Base-by-base conservation (phyloP, 768 basidiomycete species). In the Boletus sp. region DNA sequence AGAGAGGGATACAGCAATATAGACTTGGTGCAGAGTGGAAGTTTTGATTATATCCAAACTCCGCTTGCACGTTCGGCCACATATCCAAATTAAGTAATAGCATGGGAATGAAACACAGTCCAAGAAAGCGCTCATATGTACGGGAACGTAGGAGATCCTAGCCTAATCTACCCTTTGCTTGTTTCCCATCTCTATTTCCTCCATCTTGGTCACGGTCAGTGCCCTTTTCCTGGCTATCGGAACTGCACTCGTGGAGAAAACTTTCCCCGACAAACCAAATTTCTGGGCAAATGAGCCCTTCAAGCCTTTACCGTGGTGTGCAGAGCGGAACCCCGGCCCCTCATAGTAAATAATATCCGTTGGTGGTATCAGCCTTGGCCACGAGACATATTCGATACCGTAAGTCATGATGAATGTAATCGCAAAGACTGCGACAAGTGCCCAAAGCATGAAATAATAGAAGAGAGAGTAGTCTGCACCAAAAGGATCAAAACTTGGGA, bases 301-400 rank as follows among this genome's bases (percentile, higher is more conserved):
- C 52, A 92, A 67, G 1, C 94, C 94, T 69, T 85, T 90, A 18
- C 94, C 94, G 57, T 89, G 78, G 53, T 83, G 78, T 5, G 77
- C 83, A 5, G 91, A 88, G 36, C 90, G 86, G 77, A 82, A 93
- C 5, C 94, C 95, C 35, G 93, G 89, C 15, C 97, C 97, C 47
- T 81, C 79, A 71, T 98, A 99, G 67, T 90, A 85, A 54, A 98
- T 87, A 50, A 87, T 77, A 55, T 93, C 90, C 30, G 77, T 76
- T 5, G 87, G 85, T 0, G 92, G 89, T 60, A 90, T 82, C 53
- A 99, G 80, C 11, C 88, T 83, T 12, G 97, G 97, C 92, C 94
- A 98, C 15, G 90, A 83, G 53, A 99, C 96, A 69, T 97, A 99
- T 59, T 94, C 91, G 61, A 95, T 86, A 37, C 95, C 96, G 72